These are phyloP conservation scores for Irpex sp. DNA, from an alignment of 1,284 basidiomycete species.

Conservation along the genomic window DNA sequence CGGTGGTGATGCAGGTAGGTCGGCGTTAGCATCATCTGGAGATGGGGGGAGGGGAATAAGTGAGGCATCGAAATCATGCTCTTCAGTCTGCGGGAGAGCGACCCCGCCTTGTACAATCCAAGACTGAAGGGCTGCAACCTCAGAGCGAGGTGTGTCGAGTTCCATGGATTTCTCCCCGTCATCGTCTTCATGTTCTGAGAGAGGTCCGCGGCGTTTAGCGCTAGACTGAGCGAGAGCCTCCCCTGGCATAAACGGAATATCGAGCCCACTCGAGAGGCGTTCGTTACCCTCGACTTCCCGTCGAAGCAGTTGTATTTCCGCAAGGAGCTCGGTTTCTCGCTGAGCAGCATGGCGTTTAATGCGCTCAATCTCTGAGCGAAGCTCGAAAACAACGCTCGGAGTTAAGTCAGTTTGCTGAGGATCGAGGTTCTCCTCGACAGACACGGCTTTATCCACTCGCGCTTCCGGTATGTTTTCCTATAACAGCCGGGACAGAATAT, in stretches of 20 bases:
- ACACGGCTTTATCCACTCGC: background rate
- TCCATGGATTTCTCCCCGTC: slow-evolving; percentile 52
- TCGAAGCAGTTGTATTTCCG: slow-evolving; percentile 15
- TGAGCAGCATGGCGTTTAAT: slow-evolving; percentile 6
- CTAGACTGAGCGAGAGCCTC: background rate
- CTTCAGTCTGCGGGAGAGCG: background rate
- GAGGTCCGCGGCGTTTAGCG: background rate
- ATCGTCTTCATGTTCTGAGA: slow-evolving; percentile 12
- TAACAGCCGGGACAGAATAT: background rate
- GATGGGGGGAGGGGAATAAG: slow-evolving; percentile 17
- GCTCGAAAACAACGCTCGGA: background rate
- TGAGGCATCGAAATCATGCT: background rate
- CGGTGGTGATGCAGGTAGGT: background rate
- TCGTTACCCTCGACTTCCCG: slow-evolving; percentile 3
- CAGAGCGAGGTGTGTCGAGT: slow-evolving; percentile 49
- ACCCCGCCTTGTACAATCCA: background rate
- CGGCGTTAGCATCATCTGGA: background rate
- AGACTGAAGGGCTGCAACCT: slow-evolving; percentile 19
- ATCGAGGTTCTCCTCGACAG: background rate
- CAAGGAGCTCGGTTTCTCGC: slow-evolving; percentile 16
- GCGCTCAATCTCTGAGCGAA: background rate
- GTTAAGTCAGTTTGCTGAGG: background rate
- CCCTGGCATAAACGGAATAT: background rate
- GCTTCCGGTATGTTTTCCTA: background rate
- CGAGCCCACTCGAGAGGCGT: slow-evolving; percentile 3